A percentile compares a stretch with the other conserved stretches of the same genome.
These are phyloP conservation scores for Delonix regia DNA, from an alignment of 306 rosid species.

Conservation along the genomic window DNA sequence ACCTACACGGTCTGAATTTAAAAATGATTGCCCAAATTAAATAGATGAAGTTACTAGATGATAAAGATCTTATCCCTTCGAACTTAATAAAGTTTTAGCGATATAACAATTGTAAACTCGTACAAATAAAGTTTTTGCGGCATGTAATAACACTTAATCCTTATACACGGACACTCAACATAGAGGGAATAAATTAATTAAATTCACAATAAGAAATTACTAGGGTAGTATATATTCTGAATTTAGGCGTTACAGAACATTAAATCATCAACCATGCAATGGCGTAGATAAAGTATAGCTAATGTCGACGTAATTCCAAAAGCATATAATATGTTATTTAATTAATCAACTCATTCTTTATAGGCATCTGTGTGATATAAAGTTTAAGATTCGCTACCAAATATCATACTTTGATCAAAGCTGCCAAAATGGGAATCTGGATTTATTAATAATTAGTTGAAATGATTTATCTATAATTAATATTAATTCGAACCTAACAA, in stretches of 20 bases:
- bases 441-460: background rate
- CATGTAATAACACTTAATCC: too few species aligned
- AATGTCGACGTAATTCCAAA: background rate
- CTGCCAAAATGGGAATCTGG: background rate
- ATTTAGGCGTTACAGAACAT: too few species aligned
- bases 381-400: background rate
- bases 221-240: too few species aligned
- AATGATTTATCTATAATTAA: background rate
- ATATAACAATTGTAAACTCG: background rate
- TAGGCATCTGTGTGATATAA: background rate
- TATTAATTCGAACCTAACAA: background rate
- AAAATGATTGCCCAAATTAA: slow-evolving; percentile 4
- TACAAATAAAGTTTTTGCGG: background rate
- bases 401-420: background rate
- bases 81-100: background rate
- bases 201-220: too few species aligned
- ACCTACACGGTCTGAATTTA: background rate
- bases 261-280: background rate
- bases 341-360: background rate
- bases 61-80: background rate
- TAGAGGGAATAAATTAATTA: too few species aligned
- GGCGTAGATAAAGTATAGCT: background rate
- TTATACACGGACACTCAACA: too few species aligned
- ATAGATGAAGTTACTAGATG: background rate
- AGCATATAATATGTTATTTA: background rate